phyloP scores from a whole-genome alignment of 495 filamentous ascomycete species.

The Glarea lozoyensis region DNA sequence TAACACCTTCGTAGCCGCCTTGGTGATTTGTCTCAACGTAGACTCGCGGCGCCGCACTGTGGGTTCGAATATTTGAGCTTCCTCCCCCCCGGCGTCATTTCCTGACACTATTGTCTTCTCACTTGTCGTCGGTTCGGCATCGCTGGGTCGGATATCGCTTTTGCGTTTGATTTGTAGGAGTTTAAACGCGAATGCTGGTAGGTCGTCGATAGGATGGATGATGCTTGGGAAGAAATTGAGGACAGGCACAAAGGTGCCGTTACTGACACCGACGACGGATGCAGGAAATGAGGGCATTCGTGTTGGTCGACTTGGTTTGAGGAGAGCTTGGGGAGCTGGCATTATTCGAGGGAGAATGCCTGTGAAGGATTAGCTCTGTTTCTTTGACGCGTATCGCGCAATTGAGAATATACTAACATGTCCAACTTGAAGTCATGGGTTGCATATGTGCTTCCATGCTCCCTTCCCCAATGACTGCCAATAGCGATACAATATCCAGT shows the following conservation, averaged over 20 bases:
- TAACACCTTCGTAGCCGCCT: slow-evolving; percentile 15
- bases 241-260: slow-evolving; percentile 40
- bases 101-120: neutral
- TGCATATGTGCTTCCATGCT: slow-evolving; percentile 48
- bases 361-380: too few relatives aligned
- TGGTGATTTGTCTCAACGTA: slow-evolving; percentile 27
- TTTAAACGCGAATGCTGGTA: slow-evolving; percentile 35
- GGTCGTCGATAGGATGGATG: slow-evolving; percentile 43
- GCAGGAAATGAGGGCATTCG: slow-evolving; percentile 45
- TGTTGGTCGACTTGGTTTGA: slow-evolving; percentile 46
- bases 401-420: too few relatives aligned
- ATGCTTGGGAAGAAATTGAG: slow-evolving; percentile 56
- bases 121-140: neutral
- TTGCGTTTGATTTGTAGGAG: slow-evolving; percentile 38
- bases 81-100: slow-evolving; percentile 4
- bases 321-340: slow-evolving; percentile 56
- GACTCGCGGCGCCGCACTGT: slow-evolving; percentile 10
- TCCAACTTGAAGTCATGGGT: slow-evolving; percentile 43
- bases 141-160: slow-evolving; percentile 10
- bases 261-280: slow-evolving; percentile 48
- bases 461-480: slow-evolving; percentile 55
- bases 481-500: slow-evolving; percentile 53
- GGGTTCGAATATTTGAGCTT: slow-evolving; percentile 4
- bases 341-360: slow-evolving; percentile 54
- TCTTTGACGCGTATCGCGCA: too few relatives aligned